These are phyloP conservation scores for Backusella circina DNA, from an alignment of 192 early-diverging fungal genomes.

Conservation along the genomic window DNA sequence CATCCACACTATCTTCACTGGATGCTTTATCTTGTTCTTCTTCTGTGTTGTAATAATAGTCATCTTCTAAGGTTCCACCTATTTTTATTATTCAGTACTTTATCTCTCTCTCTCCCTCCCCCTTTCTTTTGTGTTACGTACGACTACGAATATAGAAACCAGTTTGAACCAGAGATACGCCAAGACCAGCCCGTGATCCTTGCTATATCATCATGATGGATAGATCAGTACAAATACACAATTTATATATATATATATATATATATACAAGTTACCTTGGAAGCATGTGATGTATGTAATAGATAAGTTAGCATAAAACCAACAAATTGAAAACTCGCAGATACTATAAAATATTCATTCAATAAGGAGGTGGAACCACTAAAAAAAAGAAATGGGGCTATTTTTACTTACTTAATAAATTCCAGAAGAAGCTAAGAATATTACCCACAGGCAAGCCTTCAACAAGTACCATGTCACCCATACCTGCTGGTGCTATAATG, in stretches of 20 bases:
- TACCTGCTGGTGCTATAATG: slow-evolving; percentile 60
- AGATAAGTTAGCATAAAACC: slow-evolving; percentile 91
- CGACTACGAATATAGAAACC: slow-evolving; percentile 68
- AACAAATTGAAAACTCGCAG: slow-evolving; percentile 75
- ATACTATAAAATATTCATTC: slow-evolving; percentile 40
- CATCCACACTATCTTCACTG: slow-evolving; percentile 16
- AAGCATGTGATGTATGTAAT: slow-evolving; percentile 87
- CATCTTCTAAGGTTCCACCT: slow-evolving; percentile 31
- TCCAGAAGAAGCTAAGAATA: slow-evolving; percentile 71
- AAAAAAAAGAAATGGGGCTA: neutral
- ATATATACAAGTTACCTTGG: slow-evolving; percentile 44
- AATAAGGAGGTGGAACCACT: neutral
- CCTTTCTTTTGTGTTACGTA: slow-evolving; percentile 13
- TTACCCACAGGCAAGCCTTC: slow-evolving; percentile 91
- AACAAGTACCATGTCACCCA: slow-evolving; percentile 84
- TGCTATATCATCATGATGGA: slow-evolving; percentile 38
- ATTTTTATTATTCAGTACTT: neutral
- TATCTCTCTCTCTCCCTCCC: neutral
- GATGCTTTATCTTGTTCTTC: slow-evolving; percentile 7
- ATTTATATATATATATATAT: neutral
- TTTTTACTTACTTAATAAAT: slow-evolving; percentile 59
- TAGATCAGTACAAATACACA: neutral
- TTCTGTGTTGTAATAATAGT: slow-evolving; percentile 28
- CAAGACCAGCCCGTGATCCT: slow-evolving; percentile 75
- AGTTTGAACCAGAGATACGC: slow-evolving; percentile 77